These are phyloP conservation scores for Penicillium brasilianum DNA, from an alignment of 2,329 filamentous ascomycete genomes.

Conservation along the genomic window DNA sequence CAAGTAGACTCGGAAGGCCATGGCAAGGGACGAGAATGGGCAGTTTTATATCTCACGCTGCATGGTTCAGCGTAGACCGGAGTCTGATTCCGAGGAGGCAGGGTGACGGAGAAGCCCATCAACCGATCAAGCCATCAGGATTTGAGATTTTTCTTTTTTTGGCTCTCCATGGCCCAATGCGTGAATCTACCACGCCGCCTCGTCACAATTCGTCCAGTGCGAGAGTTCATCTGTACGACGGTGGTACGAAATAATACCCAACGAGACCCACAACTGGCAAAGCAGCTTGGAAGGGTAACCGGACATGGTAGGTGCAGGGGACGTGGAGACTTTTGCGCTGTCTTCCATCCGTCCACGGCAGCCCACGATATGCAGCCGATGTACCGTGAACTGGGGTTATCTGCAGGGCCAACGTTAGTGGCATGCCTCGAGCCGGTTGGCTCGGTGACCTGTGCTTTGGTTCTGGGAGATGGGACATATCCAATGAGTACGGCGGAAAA, in stretches of 20 bases:
- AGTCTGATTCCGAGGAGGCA: neutral
- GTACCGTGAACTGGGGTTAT: conserved; percentile 7
- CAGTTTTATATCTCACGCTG: conserved; percentile 21
- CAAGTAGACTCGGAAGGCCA: neutral
- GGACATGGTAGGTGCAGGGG: conserved; percentile 9
- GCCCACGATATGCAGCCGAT: conserved; percentile 9
- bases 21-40: neutral
- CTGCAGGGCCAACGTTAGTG: conserved; percentile 23
- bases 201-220: conserved; percentile 10
- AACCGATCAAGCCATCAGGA: conserved; percentile 3
- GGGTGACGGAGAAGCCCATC: neutral
- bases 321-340: conserved; percentile 15
- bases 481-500: conserved; percentile 19
- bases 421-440: conserved; percentile 20
- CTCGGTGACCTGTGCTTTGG: conserved; percentile 20
- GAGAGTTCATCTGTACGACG: conserved; percentile 11
- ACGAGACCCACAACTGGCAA: conserved; percentile 14
- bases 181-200: conserved; percentile 7
- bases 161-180: neutral
- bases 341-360: conserved; percentile 14
- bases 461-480: neutral
- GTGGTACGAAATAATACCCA: conserved; percentile 16
- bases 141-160: neutral
- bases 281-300: conserved; percentile 17
- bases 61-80: neutral